These are phyloP conservation scores for Endotrypanum monterogeii DNA, from an alignment of 208 protist genomes.

Conservation along the genomic window DNA sequence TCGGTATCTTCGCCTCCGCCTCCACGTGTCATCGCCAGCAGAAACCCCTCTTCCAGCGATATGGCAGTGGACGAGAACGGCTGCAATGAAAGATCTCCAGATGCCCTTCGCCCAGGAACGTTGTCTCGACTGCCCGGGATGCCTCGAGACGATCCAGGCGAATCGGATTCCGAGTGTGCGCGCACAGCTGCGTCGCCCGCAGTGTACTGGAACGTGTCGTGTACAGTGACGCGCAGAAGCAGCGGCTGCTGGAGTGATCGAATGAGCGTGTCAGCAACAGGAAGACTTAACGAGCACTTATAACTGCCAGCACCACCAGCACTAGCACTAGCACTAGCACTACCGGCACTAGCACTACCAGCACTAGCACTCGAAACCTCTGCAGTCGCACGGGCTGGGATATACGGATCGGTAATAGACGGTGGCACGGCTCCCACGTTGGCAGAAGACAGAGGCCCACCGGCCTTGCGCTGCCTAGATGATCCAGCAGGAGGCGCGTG, in stretches of 20 bases:
- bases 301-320: constrained; percentile 2
- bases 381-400: constrained; percentile 8
- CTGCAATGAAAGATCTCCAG: constrained; percentile 4
- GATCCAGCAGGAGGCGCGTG: not conserved
- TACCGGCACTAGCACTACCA: constrained; percentile 8
- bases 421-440: not conserved
- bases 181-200: constrained; percentile 10
- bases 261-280: constrained; percentile 13
- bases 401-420: constrained; percentile 12
- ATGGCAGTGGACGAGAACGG: not conserved
- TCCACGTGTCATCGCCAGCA: not conserved
- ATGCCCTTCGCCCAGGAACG: not conserved
- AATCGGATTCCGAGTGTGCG: constrained; percentile 8
- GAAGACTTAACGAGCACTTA: constrained; percentile 15
- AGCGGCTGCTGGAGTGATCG: constrained; percentile 24
- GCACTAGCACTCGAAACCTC: not conserved
- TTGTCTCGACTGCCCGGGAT: constrained; percentile 1
- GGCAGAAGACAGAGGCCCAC: not conserved
- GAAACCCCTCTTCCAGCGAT: not conserved
- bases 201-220: constrained; percentile 22
- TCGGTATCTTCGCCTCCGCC: constrained; percentile 3
- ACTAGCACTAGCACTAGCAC: not conserved
- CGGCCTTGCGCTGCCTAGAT: constrained; percentile 9
- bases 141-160: not conserved
- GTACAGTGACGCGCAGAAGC: constrained; percentile 17